These are phyloP conservation scores for Aureobasidium sp. DNA, from an alignment of 2,329 filamentous ascomycete species.

Conservation along the genomic window DNA sequence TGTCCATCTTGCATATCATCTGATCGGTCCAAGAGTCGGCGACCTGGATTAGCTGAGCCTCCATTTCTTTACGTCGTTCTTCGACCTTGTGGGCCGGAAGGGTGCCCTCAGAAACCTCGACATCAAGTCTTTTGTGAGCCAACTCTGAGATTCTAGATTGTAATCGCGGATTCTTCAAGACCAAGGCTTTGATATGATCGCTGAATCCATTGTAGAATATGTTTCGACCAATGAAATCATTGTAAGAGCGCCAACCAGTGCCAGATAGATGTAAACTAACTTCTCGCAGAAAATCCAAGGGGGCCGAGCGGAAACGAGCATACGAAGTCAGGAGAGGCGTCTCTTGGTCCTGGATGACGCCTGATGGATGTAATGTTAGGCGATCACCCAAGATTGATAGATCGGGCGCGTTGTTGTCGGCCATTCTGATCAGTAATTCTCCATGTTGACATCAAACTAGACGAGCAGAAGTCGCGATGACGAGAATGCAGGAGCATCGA, in stretches of 20 bases:
- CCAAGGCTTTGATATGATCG: conserved; percentile 75
- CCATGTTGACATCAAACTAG: not conserved
- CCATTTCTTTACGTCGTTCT: conserved; percentile 59
- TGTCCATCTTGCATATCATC: conserved; percentile 99
- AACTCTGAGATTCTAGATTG: conserved; percentile 68
- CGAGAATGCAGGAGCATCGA: not conserved
- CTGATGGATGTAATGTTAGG: conserved; percentile 39
- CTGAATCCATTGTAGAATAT: conserved; percentile 90
- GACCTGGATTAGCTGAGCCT: conserved; percentile 67
- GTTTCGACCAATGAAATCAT: conserved; percentile 80
- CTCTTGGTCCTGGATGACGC: conserved; percentile 39
- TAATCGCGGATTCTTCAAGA: conserved; percentile 69
- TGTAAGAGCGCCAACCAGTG: conserved; percentile 91
- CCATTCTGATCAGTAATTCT: not conserved
- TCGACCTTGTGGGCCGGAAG: conserved; percentile 40
- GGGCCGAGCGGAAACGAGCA: conserved; percentile 71
- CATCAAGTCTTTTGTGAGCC: conserved; percentile 63
- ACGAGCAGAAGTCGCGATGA: too few species aligned
- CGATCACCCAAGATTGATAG: conserved; percentile 40
- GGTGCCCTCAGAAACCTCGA: conserved; percentile 71
- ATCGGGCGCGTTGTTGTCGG: conserved; percentile 33
- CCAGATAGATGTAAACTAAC: conserved; percentile 89
- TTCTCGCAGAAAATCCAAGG: conserved; percentile 79
- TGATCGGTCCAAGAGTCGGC: conserved; percentile 80
- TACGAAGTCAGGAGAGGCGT: conserved; percentile 72